These are phyloP conservation scores for Colletotrichum higginsianum DNA, from an alignment of 2,329 filamentous ascomycete species.

Conservation along the genomic window DNA sequence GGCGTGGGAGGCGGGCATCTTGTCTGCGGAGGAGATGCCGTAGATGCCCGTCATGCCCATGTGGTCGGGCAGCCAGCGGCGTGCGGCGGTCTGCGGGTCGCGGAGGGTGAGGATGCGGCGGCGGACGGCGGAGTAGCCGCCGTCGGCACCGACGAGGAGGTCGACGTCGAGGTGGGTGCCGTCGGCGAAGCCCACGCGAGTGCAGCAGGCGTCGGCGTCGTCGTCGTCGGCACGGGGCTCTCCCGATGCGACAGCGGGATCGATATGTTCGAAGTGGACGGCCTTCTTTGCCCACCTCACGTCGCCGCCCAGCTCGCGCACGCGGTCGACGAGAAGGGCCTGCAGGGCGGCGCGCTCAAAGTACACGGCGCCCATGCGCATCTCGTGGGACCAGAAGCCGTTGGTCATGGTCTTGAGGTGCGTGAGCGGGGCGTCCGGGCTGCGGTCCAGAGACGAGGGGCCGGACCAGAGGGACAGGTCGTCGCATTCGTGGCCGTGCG, in stretches of 20 bases:
- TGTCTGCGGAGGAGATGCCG: constrained; percentile 42
- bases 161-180: constrained; percentile 40
- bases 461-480: constrained; percentile 30
- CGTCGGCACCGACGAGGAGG: constrained; percentile 45
- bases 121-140: constrained; percentile 45
- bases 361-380: constrained; percentile 44
- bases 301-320: constrained; percentile 42
- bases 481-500: constrained; percentile 15
- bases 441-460: not conserved
- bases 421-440: not conserved
- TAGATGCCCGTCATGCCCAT: constrained; percentile 46
- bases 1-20: not conserved
- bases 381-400: constrained; percentile 44
- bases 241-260: not conserved
- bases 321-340: constrained; percentile 42
- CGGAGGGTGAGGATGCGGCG: constrained; percentile 43
- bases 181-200: constrained; percentile 10
- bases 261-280: not conserved
- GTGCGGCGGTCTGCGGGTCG: constrained; percentile 35
- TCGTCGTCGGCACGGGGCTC: not conserved
- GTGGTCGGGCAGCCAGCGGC: constrained; percentile 45
- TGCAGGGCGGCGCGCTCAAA: constrained; percentile 45
- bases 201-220: not conserved
- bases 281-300: constrained; percentile 45
- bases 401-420: constrained; percentile 33